These are phyloP conservation scores for Vanderwaltozyma verrucispora DNA, from an alignment of 805 yeast species.

Conservation along the genomic window DNA sequence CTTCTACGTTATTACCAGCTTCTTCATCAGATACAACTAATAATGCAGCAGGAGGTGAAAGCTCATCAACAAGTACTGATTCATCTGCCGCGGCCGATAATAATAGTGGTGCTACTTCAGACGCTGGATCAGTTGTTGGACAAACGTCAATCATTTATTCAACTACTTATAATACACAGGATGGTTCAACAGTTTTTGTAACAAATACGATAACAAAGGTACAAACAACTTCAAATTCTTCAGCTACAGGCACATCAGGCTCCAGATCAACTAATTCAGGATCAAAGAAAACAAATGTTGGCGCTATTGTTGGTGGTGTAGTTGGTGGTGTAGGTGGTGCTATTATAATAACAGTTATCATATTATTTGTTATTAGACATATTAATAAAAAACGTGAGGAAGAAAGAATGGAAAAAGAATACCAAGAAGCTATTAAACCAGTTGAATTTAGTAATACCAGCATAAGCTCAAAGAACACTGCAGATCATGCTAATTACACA, in stretches of 20 bases:
- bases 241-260: slow-evolving; percentile 5
- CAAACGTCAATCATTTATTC: slow-evolving; percentile 13
- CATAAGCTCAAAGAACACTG: slow-evolving; percentile 1
- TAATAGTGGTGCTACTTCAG: no score
- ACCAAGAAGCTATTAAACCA: slow-evolving; percentile 47
- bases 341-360: slow-evolving; percentile 31
- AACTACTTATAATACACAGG: slow-evolving; percentile 20
- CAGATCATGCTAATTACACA: neutral
- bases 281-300: slow-evolving; percentile 26
- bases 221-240: slow-evolving; percentile 8
- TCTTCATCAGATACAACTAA: slow-evolving; percentile 3
- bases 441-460: slow-evolving; percentile 21
- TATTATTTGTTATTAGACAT: slow-evolving; percentile 32
- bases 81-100: no score
- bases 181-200: slow-evolving; percentile 22
- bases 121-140: no score
- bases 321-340: slow-evolving; percentile 46
- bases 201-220: slow-evolving; percentile 21
- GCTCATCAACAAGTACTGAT: no score
- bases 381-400: slow-evolving; percentile 32
- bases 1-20: neutral
- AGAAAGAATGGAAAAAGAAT: slow-evolving; percentile 45
- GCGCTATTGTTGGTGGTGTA: slow-evolving; percentile 56
- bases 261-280: slow-evolving; percentile 3
- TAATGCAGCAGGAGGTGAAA: neutral